Conservation (phyloP, 352 stramenopile species). For the Stephanocyclus meneghinianus region DNA sequence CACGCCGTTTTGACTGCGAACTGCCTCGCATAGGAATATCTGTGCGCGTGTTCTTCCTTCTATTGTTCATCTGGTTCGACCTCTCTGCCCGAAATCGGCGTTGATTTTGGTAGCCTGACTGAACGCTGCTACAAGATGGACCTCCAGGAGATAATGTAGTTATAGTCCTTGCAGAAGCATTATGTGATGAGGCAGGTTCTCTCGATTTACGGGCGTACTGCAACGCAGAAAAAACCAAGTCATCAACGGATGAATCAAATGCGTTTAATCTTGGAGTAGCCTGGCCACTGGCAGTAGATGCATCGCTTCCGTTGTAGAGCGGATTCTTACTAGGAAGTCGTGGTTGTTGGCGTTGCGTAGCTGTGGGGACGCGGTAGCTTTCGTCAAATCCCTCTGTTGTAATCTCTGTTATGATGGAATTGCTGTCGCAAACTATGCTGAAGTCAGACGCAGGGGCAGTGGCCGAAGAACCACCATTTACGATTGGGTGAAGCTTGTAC, state of each 20-base stretch:
- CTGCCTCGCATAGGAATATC: too few species aligned
- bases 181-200: background rate
- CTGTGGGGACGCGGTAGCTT: background rate
- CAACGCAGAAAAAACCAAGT: conserved; percentile 7
- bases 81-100: too few species aligned
- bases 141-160: background rate
- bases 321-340: background rate
- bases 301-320: conserved; percentile 1
- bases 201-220: conserved; percentile 1
- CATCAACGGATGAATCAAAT: conserved; percentile 1
- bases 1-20: background rate
- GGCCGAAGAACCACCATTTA: background rate
- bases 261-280: conserved; percentile 10
- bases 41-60: background rate
- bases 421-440: conserved; percentile 11
- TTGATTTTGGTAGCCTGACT: too few species aligned
- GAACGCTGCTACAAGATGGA: background rate
- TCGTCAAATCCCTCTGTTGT: conserved; percentile 12
- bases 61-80: background rate
- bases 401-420: conserved; percentile 12
- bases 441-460: background rate
- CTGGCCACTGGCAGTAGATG: background rate
- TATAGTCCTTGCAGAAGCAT: background rate
- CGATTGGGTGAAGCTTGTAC: background rate
- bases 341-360: background rate